These are phyloP conservation scores for Mentha longifolia DNA, from an alignment of 257 asterid species.

Conservation along the genomic window DNA sequence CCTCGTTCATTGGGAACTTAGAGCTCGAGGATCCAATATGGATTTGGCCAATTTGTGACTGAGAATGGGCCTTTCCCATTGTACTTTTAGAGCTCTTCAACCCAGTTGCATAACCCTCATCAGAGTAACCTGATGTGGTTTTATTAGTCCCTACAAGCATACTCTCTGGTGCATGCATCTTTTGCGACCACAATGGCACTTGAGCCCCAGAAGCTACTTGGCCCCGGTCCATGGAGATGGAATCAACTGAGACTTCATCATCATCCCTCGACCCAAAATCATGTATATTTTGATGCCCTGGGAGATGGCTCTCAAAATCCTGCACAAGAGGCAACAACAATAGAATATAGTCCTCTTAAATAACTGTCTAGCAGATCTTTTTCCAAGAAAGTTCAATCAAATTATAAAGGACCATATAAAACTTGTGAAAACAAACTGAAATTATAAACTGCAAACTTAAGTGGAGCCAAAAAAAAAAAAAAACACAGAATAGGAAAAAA, in stretches of 20 bases:
- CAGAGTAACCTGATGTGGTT: conserved; percentile 44
- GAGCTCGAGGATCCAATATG: conserved; percentile 45
- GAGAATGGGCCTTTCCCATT: conserved; percentile 45
- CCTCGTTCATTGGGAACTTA: conserved; percentile 42
- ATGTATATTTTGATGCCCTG: conserved; percentile 43
- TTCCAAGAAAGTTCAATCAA: background rate
- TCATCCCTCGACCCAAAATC: conserved; percentile 47
- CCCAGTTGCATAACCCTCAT: conserved; percentile 52
- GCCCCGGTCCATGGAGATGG: conserved; percentile 54
- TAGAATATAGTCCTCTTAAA: background rate
- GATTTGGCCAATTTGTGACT: conserved; percentile 46
- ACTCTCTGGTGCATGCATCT: conserved; percentile 43
- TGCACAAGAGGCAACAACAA: conserved; percentile 36
- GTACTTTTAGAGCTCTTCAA: conserved; percentile 46
- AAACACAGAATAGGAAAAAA: background rate
- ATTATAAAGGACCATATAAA: background rate
- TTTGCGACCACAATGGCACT: conserved; percentile 54
- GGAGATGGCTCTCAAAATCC: conserved; percentile 52
- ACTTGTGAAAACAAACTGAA: conserved; percentile 14
- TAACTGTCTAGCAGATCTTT: background rate
- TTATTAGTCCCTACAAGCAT: conserved; percentile 42
- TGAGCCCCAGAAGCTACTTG: conserved; percentile 49
- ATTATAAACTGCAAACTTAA: background rate
- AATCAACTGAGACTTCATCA: conserved; percentile 64
- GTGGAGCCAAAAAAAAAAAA: conserved; percentile 7